Evolutionary conservation across 495 filamentous ascomycete genomes (phyloP).

Genomic region (Xylaria acuta): DNA sequence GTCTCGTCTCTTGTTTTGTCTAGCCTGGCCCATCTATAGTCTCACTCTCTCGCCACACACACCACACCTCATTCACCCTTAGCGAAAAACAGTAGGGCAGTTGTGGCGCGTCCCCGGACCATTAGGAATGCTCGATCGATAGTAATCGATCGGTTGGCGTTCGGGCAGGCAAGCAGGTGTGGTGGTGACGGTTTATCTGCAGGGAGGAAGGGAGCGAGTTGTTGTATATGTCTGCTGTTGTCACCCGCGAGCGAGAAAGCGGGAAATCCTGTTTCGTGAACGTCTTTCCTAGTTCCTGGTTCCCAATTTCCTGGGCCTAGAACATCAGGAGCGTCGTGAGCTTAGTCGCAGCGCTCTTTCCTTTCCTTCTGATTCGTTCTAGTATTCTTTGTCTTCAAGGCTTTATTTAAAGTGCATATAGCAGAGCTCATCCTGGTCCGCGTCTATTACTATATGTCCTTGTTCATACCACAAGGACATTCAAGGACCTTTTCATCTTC

Average conservation of each 20-base stretch:
- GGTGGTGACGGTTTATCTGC: background rate
- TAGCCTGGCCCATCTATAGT: background rate
- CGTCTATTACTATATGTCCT: background rate
- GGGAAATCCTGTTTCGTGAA: background rate
- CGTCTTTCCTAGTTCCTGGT: background rate
- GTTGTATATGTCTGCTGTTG: background rate
- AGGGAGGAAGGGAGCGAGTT: background rate
- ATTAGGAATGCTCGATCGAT: background rate
- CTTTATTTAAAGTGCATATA: slow-evolving; percentile 1
- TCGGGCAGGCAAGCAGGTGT: background rate
- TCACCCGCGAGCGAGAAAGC: background rate
- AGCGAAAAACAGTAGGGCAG: background rate
- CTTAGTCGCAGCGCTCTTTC: background rate
- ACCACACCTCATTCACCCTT: background rate
- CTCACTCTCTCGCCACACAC: background rate
- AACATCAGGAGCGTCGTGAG: background rate
- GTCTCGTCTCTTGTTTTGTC: background rate
- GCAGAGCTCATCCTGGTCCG: background rate
- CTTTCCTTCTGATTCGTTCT: background rate
- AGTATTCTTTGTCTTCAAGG: background rate
- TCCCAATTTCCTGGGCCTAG: background rate
- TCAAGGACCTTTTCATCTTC: background rate
- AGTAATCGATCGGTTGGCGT: background rate
- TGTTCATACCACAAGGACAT: background rate
- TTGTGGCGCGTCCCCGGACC: background rate